phyloP scores from a whole-genome alignment of 345 rosid genomes.

The Gossypium longicalyx region DNA sequence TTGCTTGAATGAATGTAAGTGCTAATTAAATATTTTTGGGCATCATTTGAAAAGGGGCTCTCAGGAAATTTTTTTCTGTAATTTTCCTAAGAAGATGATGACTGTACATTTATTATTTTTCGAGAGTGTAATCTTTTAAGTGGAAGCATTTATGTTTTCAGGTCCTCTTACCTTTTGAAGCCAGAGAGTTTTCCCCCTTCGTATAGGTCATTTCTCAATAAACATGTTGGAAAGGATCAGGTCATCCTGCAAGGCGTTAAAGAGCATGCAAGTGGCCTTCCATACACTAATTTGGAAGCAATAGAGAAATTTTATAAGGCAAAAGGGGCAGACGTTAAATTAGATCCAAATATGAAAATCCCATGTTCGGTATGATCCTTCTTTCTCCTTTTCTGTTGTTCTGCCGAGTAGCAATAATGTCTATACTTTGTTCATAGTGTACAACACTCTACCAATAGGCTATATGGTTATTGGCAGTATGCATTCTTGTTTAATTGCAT shows the following conservation, averaged over 20 bases:
- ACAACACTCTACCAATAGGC: background rate
- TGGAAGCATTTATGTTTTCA: slow-evolving; percentile 22
- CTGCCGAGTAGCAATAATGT: background rate
- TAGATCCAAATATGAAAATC: slow-evolving; percentile 74
- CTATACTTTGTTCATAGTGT: background rate
- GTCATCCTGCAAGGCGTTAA: slow-evolving; percentile 71
- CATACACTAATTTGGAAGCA: slow-evolving; percentile 56
- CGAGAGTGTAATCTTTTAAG: background rate
- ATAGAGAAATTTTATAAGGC: slow-evolving; percentile 71
- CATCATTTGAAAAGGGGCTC: background rate
- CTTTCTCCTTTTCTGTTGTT: background rate
- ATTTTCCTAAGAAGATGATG: background rate
- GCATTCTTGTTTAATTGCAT: background rate
- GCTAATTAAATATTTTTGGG: background rate
- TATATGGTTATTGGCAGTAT: background rate
- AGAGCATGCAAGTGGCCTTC: slow-evolving; percentile 61
- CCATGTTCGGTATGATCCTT: slow-evolving; percentile 65
- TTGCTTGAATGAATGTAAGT: slow-evolving; percentile 3
- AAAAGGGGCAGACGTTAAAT: slow-evolving; percentile 63
- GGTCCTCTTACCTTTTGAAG: slow-evolving; percentile 91
- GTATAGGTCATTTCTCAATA: slow-evolving; percentile 85
- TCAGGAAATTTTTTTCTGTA: background rate
- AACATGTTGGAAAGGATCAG: slow-evolving; percentile 81
- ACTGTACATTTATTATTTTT: background rate
- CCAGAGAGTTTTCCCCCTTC: slow-evolving; percentile 88